phyloP scores from a whole-genome alignment of 2,329 filamentous ascomycete species.

The Paradendryphiella salina region DNA sequence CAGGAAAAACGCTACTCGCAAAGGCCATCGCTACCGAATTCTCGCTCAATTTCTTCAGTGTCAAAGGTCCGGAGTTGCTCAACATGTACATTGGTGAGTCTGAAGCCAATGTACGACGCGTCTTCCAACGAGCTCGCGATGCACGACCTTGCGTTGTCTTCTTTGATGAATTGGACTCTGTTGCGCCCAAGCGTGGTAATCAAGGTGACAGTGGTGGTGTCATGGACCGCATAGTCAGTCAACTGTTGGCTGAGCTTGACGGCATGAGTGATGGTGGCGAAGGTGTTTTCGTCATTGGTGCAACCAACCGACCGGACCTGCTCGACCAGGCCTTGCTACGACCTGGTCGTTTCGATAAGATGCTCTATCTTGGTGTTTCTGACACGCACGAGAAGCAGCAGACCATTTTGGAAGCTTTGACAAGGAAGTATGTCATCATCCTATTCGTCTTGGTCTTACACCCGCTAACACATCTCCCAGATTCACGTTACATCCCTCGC shows the following conservation, averaged over 20 bases:
- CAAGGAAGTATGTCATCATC: slow-evolving; percentile 75
- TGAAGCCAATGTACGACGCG: slow-evolving; percentile 85
- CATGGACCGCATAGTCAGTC: slow-evolving; percentile 96
- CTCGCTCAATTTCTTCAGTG: slow-evolving; percentile 90
- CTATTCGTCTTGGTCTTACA: not conserved
- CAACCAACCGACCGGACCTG: slow-evolving; percentile 91
- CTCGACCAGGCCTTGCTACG: slow-evolving; percentile 87
- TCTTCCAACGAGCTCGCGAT: slow-evolving; percentile 85
- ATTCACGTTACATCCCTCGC: slow-evolving; percentile 78
- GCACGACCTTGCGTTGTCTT: slow-evolving; percentile 88
- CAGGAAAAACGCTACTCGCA: slow-evolving; percentile 87
- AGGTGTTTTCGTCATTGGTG: slow-evolving; percentile 89
- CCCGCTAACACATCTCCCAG: slow-evolving; percentile 49
- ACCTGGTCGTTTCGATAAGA: slow-evolving; percentile 94
- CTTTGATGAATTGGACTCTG: slow-evolving; percentile 90
- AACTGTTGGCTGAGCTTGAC: slow-evolving; percentile 91
- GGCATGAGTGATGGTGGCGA: slow-evolving; percentile 96
- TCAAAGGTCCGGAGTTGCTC: slow-evolving; percentile 87
- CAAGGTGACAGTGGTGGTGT: slow-evolving; percentile 96
- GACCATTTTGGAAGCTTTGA: slow-evolving; percentile 90
- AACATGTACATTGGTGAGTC: slow-evolving; percentile 98
- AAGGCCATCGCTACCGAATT: slow-evolving; percentile 94
- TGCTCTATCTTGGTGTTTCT: slow-evolving; percentile 94
- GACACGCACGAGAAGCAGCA: slow-evolving; percentile 97
- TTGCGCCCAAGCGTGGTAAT: slow-evolving; percentile 94